phyloP scores from a whole-genome alignment of 257 asterid genomes.

The Jasminum sambac region DNA sequence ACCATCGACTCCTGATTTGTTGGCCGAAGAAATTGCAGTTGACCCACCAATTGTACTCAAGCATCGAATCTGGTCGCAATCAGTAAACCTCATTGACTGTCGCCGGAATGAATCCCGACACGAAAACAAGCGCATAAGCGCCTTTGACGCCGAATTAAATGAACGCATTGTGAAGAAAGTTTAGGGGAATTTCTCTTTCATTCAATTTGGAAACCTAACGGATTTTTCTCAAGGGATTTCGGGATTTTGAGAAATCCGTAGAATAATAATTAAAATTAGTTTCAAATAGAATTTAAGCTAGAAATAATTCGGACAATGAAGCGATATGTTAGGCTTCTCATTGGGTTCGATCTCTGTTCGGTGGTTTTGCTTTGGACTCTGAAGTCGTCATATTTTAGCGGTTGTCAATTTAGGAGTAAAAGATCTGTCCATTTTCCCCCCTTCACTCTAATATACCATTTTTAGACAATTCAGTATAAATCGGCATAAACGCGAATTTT shows the following conservation, averaged over 20 bases:
- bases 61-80: slow-evolving; percentile 46
- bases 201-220: slow-evolving; percentile 24
- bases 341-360: neutral
- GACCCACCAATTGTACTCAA: slow-evolving; percentile 45
- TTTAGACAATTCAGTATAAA: no score
- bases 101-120: slow-evolving; percentile 37
- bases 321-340: neutral
- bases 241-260: slow-evolving; percentile 12
- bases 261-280: neutral
- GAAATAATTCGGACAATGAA: neutral
- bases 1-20: slow-evolving; percentile 20
- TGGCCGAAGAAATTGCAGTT: slow-evolving; percentile 28
- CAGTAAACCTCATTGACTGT: slow-evolving; percentile 25
- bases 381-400: neutral
- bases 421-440: neutral
- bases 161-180: slow-evolving; percentile 45
- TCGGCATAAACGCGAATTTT: no score
- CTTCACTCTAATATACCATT: no score
- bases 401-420: neutral
- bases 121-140: slow-evolving; percentile 42
- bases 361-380: neutral
- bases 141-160: slow-evolving; percentile 47
- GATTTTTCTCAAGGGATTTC: neutral
- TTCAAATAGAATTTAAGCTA: slow-evolving; percentile 12
- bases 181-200: neutral